Evolutionary conservation across 352 stramenopile species (phyloP).

Genomic region (Pythium catenulatum): DNA sequence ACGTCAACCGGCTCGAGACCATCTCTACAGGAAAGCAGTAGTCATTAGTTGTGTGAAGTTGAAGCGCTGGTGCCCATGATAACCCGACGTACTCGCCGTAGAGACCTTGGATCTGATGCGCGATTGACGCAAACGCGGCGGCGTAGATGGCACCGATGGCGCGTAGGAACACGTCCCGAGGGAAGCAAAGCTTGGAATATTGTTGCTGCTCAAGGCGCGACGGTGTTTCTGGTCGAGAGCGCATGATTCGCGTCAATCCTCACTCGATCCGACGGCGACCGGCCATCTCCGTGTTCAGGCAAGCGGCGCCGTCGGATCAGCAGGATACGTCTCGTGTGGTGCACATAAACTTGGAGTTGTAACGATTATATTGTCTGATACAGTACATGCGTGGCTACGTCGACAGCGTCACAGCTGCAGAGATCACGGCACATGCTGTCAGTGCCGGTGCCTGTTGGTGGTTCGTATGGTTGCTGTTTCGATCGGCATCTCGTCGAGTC

Average conservation of each 20-base stretch:
- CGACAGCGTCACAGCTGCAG: too few species aligned
- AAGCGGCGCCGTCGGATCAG: too few species aligned
- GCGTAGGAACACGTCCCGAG: conserved; percentile 67
- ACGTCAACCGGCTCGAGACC: conserved; percentile 77
- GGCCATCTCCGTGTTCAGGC: too few species aligned
- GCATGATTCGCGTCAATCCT: background rate
- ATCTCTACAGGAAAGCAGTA: conserved; percentile 57
- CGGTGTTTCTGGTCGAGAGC: conserved; percentile 11
- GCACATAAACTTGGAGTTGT: too few species aligned
- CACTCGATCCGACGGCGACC: conserved; percentile 15
- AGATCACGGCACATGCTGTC: too few species aligned
- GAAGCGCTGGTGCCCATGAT: too few species aligned
- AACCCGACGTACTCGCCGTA: conserved; percentile 76
- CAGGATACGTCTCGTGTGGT: too few species aligned
- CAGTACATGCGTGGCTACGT: too few species aligned
- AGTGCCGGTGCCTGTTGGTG: background rate
- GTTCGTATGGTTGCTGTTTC: background rate
- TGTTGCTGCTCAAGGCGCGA: background rate
- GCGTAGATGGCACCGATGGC: conserved; percentile 73
- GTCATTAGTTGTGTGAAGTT: too few species aligned
- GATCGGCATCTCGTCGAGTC: background rate
- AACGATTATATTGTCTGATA: too few species aligned
- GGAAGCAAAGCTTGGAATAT: conserved; percentile 59
- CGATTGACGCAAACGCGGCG: conserved; percentile 89
- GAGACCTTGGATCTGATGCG: conserved; percentile 88